These are phyloP conservation scores for Mariannaea elegans DNA, from an alignment of 2,329 filamentous ascomycete genomes.

Conservation along the genomic window DNA sequence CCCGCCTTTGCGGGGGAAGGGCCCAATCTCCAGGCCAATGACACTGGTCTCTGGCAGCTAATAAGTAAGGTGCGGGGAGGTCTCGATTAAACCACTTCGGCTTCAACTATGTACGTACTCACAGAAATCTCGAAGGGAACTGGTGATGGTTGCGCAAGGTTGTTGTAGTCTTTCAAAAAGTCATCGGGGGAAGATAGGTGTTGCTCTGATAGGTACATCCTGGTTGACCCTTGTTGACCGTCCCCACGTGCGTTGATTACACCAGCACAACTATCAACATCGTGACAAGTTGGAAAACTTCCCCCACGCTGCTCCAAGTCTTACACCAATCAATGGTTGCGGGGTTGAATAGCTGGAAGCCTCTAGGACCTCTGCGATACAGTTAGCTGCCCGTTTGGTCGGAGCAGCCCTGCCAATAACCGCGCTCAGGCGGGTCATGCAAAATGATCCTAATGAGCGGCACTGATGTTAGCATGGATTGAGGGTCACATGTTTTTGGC, in stretches of 20 bases:
- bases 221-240: not conserved
- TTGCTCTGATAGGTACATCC: not conserved
- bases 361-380: not conserved
- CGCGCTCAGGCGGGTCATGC: not conserved
- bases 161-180: not conserved
- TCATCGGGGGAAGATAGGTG: not conserved
- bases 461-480: slow-evolving; percentile 12
- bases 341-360: not conserved
- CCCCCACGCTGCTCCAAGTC: slow-evolving; percentile 17
- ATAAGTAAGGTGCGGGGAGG: slow-evolving; percentile 7
- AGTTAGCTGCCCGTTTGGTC: too few species aligned
- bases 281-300: slow-evolving; percentile 5
- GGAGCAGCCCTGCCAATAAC: slow-evolving; percentile 16
- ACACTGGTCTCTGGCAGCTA: not conserved
- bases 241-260: slow-evolving; percentile 19
- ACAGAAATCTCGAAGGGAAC: not conserved
- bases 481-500: slow-evolving; percentile 11
- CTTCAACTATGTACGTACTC: not conserved
- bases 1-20: slow-evolving; percentile 14
- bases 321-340: slow-evolving; percentile 18
- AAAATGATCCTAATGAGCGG: slow-evolving; percentile 3
- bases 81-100: not conserved
- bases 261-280: slow-evolving; percentile 10
- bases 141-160: not conserved
- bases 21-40: slow-evolving; percentile 1